Conservation (phyloP, 306 rosid species). For the Sesbania bispinosa region DNA sequence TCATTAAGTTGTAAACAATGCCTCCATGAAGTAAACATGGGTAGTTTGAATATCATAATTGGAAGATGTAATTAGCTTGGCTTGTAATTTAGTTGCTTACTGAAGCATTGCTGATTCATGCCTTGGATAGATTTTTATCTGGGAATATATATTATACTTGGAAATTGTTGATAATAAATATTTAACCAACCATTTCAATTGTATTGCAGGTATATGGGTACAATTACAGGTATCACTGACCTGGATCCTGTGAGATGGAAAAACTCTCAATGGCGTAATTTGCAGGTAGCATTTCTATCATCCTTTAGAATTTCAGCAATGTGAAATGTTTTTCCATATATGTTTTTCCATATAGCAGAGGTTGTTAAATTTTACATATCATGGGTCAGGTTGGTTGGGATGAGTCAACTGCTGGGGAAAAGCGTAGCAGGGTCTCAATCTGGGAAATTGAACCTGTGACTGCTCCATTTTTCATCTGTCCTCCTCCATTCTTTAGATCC, state of each 20-base stretch:
- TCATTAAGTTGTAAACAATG: background rate
- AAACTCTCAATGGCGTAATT: conserved; percentile 94
- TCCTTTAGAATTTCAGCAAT: background rate
- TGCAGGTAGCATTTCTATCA: conserved; percentile 59
- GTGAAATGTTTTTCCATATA: background rate
- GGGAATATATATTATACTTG: background rate
- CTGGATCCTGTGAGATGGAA: conserved; percentile 95
- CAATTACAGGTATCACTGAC: conserved; percentile 88
- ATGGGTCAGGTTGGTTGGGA: conserved; percentile 93
- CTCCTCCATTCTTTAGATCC: conserved; percentile 87
- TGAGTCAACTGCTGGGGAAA: conserved; percentile 93
- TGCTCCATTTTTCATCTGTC: conserved; percentile 94
- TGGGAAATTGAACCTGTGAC: conserved; percentile 99
- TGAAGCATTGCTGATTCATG: background rate
- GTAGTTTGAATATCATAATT: conserved; percentile 9
- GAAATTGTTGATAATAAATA: background rate
- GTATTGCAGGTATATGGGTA: conserved; percentile 89
- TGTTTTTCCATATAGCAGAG: too few species aligned
- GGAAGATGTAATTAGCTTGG: background rate
- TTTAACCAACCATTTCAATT: background rate
- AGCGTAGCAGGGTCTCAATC: conserved; percentile 79
- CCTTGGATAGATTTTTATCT: background rate
- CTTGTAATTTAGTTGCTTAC: background rate
- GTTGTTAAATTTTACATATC: background rate
- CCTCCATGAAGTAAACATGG: conserved; percentile 4